Conservation (phyloP, 1,139 yeast genomes). For the Yamadazyma diospyri region DNA sequence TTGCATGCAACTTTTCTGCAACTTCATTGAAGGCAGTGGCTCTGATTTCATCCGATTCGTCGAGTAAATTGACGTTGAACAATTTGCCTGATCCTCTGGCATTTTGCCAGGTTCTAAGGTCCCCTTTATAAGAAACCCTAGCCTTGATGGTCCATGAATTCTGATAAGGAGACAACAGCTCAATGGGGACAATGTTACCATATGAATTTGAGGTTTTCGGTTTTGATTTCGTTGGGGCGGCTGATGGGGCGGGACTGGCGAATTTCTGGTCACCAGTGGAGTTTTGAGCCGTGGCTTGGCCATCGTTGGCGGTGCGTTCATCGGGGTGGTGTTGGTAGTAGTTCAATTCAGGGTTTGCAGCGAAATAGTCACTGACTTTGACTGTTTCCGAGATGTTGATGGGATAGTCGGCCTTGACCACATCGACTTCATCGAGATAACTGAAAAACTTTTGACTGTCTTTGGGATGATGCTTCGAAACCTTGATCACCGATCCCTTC, state of each 20-base stretch:
- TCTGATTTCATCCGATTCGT: slow-evolving; percentile 93
- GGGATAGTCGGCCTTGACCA: slow-evolving; percentile 39
- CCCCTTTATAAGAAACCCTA: slow-evolving; percentile 84
- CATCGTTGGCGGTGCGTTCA: slow-evolving; percentile 11
- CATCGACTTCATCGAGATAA: slow-evolving; percentile 50
- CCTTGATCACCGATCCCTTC: slow-evolving; percentile 29
- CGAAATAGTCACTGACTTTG: slow-evolving; percentile 51
- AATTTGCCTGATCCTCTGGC: slow-evolving; percentile 86
- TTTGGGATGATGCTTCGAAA: slow-evolving; percentile 45
- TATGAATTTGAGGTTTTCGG: slow-evolving; percentile 19
- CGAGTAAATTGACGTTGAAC: slow-evolving; percentile 83
- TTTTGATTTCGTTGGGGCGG: slow-evolving; percentile 10
- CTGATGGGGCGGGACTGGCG: slow-evolving; percentile 6
- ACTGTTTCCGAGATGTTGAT: slow-evolving; percentile 37
- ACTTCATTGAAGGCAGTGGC: slow-evolving; percentile 92
- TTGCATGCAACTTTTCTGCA: slow-evolving; percentile 73
- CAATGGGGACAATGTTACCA: slow-evolving; percentile 56
- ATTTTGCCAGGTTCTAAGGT: slow-evolving; percentile 84
- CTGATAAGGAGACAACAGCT: slow-evolving; percentile 87
- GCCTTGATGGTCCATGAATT: slow-evolving; percentile 91
- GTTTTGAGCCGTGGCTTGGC: background rate
- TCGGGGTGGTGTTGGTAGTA: slow-evolving; percentile 16
- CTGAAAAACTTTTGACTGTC: slow-evolving; percentile 52
- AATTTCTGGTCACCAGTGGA: slow-evolving; percentile 6
- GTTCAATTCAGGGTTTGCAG: slow-evolving; percentile 54